Conservation (phyloP, 1,139 yeast species). For the Zhuliangozyma parablackwelliae region DNA sequence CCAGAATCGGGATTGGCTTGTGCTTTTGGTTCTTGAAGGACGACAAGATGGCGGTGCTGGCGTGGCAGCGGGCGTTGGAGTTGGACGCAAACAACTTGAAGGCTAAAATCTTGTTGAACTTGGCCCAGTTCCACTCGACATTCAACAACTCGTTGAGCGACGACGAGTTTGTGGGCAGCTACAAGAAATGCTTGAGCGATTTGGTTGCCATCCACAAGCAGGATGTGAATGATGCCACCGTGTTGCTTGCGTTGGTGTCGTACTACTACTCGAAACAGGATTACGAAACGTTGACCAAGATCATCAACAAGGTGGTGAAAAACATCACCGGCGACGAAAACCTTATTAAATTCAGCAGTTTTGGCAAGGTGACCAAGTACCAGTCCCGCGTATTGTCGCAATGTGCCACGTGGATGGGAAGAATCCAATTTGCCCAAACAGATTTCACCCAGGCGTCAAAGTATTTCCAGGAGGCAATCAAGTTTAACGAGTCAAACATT, state of each 20-base stretch:
- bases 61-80: constrained; percentile 81
- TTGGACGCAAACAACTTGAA: constrained; percentile 58
- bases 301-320: constrained; percentile 49
- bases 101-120: constrained; percentile 62
- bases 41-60: constrained; percentile 64
- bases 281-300: constrained; percentile 51
- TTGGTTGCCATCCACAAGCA: constrained; percentile 25
- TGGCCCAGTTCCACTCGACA: constrained; percentile 65
- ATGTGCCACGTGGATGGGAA: constrained; percentile 81
- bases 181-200: constrained; percentile 40
- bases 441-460: constrained; percentile 69
- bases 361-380: constrained; percentile 22
- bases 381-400: constrained; percentile 56
- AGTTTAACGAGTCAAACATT: constrained; percentile 55
- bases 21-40: constrained; percentile 90
- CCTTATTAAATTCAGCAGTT: constrained; percentile 14
- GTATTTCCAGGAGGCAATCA: constrained; percentile 68
- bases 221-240: constrained; percentile 30
- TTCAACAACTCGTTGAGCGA: constrained; percentile 58
- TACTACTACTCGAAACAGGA: constrained; percentile 62
- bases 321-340: constrained; percentile 19
- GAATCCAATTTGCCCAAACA: constrained; percentile 58
- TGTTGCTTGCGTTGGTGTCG: constrained; percentile 42
- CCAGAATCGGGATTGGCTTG: constrained; percentile 90
- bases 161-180: constrained; percentile 50